phyloP scores from a whole-genome alignment of 768 basidiomycete species.

The Favolaschia claudopus region DNA sequence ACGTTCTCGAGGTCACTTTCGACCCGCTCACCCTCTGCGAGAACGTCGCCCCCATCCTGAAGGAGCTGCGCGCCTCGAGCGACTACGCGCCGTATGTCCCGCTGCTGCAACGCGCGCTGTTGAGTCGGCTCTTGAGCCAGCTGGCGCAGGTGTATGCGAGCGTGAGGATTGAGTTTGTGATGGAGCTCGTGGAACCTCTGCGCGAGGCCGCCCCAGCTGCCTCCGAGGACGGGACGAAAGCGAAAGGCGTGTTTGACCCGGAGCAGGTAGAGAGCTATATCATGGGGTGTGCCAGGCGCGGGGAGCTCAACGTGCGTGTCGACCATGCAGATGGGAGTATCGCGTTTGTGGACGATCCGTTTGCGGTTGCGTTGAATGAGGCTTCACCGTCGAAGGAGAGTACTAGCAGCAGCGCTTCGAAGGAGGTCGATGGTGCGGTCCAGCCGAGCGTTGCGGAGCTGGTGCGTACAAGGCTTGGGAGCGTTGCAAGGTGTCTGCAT shows the following conservation, averaged over 20 bases:
- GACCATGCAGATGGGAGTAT: conserved; percentile 90
- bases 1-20: conserved; percentile 90
- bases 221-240: conserved; percentile 40
- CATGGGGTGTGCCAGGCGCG: conserved; percentile 89
- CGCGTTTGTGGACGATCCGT: conserved; percentile 83
- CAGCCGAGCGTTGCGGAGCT: conserved; percentile 79
- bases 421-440: conserved; percentile 47
- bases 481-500: conserved; percentile 77
- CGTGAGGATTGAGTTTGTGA: conserved; percentile 79
- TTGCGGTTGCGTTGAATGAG: conserved; percentile 51
- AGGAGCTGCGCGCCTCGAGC: conserved; percentile 58
- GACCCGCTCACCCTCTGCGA: conserved; percentile 89
- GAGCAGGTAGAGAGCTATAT: conserved; percentile 89
- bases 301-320: conserved; percentile 85
- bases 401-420: conserved; percentile 8
- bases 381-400: conserved; percentile 39
- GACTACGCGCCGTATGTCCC: conserved; percentile 84
- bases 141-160: conserved; percentile 93
- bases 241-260: conserved; percentile 56
- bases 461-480: conserved; percentile 79
- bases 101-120: conserved; percentile 90
- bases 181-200: conserved; percentile 81
- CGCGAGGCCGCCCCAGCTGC: conserved; percentile 59
- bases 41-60: conserved; percentile 80
- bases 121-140: conserved; percentile 89